These are phyloP conservation scores for Blumeria hordei DNA, from an alignment of 2,329 filamentous ascomycete genomes.

Conservation along the genomic window DNA sequence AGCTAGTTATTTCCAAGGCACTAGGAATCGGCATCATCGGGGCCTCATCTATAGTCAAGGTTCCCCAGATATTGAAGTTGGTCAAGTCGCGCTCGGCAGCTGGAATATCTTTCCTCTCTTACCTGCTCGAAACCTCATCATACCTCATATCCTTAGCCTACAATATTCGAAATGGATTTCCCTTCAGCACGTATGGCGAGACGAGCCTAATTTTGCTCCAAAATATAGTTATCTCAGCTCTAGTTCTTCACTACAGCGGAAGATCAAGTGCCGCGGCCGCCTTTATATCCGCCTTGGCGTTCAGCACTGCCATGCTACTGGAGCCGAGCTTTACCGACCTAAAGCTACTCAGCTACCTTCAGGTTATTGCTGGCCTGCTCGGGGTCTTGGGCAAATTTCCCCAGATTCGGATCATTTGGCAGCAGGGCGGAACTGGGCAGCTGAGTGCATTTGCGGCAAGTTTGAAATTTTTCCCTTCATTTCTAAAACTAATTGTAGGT, in stretches of 20 bases:
- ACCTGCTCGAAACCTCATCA: slow-evolving; percentile 70
- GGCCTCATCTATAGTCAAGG: slow-evolving; percentile 77
- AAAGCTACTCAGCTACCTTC: slow-evolving; percentile 30
- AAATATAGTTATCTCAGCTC: slow-evolving; percentile 68
- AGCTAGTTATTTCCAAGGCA: slow-evolving; percentile 74
- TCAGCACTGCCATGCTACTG: slow-evolving; percentile 45
- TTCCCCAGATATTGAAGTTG: slow-evolving; percentile 90
- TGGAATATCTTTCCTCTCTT: slow-evolving; percentile 73
- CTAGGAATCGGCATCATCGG: slow-evolving; percentile 85
- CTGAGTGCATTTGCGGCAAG: slow-evolving; percentile 86
- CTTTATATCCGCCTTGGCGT: slow-evolving; percentile 56
- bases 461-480: slow-evolving; percentile 1
- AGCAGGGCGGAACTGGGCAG: slow-evolving; percentile 75
- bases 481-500: not conserved
- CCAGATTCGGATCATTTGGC: slow-evolving; percentile 71
- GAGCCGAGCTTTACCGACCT: slow-evolving; percentile 37
- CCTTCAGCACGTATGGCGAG: slow-evolving; percentile 93
- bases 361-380: slow-evolving; percentile 62
- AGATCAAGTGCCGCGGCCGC: slow-evolving; percentile 42
- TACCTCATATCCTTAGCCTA: slow-evolving; percentile 84
- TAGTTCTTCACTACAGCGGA: slow-evolving; percentile 68
- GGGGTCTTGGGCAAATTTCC: slow-evolving; percentile 80
- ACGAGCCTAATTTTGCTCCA: slow-evolving; percentile 77
- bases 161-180: slow-evolving; percentile 73
- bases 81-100: slow-evolving; percentile 54